These are phyloP conservation scores for Coleophoma cylindrospora DNA, from an alignment of 2,329 filamentous ascomycete species.

Conservation along the genomic window DNA sequence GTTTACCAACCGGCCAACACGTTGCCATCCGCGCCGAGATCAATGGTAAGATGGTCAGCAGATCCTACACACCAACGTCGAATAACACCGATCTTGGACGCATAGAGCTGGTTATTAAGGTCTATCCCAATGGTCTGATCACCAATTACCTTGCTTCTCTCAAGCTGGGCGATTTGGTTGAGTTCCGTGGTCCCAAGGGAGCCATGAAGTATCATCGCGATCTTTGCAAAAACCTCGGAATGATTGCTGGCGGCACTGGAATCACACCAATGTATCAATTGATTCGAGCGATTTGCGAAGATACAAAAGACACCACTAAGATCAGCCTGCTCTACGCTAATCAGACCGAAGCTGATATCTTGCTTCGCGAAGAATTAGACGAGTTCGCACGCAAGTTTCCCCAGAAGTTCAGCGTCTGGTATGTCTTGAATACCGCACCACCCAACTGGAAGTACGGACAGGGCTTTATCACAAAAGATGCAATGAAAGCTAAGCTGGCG, in stretches of 20 bases:
- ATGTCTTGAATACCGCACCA: conserved; percentile 45
- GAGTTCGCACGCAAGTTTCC: conserved; percentile 43
- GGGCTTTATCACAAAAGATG: conserved; percentile 45
- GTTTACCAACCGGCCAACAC: conserved; percentile 36
- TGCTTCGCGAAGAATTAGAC: conserved; percentile 52
- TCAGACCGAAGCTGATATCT: conserved; percentile 51
- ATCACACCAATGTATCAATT: conserved; percentile 57
- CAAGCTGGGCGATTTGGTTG: conserved; percentile 41
- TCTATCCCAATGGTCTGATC: conserved; percentile 48
- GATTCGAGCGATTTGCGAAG: conserved; percentile 58
- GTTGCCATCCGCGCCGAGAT: conserved; percentile 30
- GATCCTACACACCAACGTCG: conserved; percentile 39
- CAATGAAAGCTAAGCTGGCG: conserved; percentile 46
- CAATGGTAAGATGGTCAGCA: conserved; percentile 26
- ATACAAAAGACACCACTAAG: conserved; percentile 50
- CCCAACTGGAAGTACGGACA: conserved; percentile 40
- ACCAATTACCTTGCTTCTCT: conserved; percentile 42
- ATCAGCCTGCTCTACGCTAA: conserved; percentile 56
- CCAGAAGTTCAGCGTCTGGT: conserved; percentile 48
- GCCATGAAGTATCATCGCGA: conserved; percentile 45
- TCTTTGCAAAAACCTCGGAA: conserved; percentile 41
- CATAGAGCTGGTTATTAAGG: conserved; percentile 45
- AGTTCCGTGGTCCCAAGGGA: conserved; percentile 51
- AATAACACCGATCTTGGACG: conserved; percentile 43
- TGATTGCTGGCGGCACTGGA: conserved; percentile 49